These are phyloP conservation scores for Aphanocladium album DNA, from an alignment of 2,329 filamentous ascomycete species.

Conservation along the genomic window DNA sequence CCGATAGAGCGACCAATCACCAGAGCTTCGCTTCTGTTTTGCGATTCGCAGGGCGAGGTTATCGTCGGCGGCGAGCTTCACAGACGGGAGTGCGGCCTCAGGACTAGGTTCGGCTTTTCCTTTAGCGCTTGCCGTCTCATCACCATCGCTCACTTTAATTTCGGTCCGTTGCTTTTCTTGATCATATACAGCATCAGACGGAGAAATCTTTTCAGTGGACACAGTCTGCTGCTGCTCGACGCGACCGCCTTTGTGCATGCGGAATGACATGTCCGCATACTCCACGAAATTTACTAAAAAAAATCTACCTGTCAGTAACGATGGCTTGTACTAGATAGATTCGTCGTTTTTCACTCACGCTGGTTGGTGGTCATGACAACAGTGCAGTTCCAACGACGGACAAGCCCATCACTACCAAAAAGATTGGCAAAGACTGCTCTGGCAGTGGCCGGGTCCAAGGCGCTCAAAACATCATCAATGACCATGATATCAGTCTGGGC, in stretches of 20 bases:
- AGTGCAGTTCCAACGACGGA: not conserved
- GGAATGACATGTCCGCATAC: not conserved
- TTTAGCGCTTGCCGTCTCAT: too few relatives aligned
- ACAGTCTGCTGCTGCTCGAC: too few relatives aligned
- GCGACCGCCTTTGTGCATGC: too few relatives aligned
- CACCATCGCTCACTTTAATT: too few relatives aligned
- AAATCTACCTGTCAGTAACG: not conserved
- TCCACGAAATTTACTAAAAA: not conserved
- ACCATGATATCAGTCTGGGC: too few relatives aligned
- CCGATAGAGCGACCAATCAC: not conserved
- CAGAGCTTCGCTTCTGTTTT: not conserved
- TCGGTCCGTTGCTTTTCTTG: too few relatives aligned
- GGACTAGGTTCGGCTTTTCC: too few relatives aligned
- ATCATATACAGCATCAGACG: too few relatives aligned
- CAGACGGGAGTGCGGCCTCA: too few relatives aligned
- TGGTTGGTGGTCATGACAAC: not conserved
- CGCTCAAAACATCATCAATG: not conserved
- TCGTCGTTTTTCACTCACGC: not conserved
- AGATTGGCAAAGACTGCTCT: not conserved
- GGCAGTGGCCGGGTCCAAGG: not conserved
- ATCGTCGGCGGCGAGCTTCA: not conserved
- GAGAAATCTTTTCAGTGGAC: too few relatives aligned
- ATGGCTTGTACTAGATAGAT: not conserved
- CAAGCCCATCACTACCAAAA: not conserved
- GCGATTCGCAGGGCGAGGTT: not conserved